Conservation (phyloP, 208 protist species). For the Naegleria fowleri region DNA sequence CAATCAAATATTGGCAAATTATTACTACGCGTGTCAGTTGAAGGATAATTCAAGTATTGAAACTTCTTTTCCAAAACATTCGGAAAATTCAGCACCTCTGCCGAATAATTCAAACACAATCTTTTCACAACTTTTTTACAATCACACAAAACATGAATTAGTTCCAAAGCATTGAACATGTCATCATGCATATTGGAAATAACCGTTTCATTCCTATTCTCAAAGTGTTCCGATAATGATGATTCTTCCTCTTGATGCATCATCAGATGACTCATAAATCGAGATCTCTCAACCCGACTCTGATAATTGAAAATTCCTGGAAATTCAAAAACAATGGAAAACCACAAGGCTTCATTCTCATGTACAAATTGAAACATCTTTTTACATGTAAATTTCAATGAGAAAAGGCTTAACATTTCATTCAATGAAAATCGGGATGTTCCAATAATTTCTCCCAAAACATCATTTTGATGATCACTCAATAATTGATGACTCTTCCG, state of each 20-base stretch:
- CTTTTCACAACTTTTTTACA: neutral
- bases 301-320: neutral
- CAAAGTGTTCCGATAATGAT: neutral
- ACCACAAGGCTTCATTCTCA: neutral
- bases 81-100: no score
- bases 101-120: neutral
- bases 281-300: neutral
- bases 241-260: neutral
- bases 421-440: neutral
- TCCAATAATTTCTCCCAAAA: neutral
- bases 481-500: neutral
- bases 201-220: neutral
- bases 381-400: neutral
- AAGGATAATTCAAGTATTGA: no score
- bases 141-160: neutral
- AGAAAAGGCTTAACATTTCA: neutral
- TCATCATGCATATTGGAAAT: neutral
- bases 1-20: no score
- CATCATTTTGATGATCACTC: neutral
- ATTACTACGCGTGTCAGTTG: no score
- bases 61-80: no score
- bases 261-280: neutral
- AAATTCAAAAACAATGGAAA: neutral
- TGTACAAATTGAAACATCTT: neutral
- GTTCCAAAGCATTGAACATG: neutral